Evolutionary conservation across 192 early-diverging fungal genomes (phyloP).

Genomic region (Podila epigama): DNA sequence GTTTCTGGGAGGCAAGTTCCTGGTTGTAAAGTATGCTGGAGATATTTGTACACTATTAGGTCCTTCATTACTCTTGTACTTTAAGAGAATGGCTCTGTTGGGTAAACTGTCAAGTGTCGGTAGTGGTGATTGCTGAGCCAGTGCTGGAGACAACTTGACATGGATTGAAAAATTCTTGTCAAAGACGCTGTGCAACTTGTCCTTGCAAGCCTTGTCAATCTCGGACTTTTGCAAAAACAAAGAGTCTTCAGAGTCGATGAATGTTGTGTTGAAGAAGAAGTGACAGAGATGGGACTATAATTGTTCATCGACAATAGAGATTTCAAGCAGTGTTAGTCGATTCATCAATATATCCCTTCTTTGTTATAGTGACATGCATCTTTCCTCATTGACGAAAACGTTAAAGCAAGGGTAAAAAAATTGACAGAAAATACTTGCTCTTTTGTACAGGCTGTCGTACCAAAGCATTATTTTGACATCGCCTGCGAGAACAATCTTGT

Average conservation of each 20-base stretch:
- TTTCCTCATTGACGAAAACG: background rate
- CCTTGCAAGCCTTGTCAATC: constrained; percentile 51
- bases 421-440: constrained; percentile 11
- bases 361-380: background rate
- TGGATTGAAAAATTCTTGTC: constrained; percentile 35
- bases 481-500: constrained; percentile 35
- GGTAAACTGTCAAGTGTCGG: constrained; percentile 27
- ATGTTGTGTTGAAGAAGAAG: constrained; percentile 59
- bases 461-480: constrained; percentile 48
- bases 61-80: constrained; percentile 39
- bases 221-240: constrained; percentile 39
- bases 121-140: constrained; percentile 25
- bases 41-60: constrained; percentile 37
- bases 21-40: constrained; percentile 28
- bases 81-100: constrained; percentile 24
- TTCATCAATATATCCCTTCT: background rate
- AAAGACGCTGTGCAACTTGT: constrained; percentile 40
- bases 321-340: background rate
- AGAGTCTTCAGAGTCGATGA: constrained; percentile 21
- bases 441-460: constrained; percentile 44
- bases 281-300: constrained; percentile 44
- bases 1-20: constrained; percentile 6
- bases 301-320: background rate
- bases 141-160: constrained; percentile 19
- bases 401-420: background rate